Conservation (phyloP, 495 filamentous ascomycete genomes). For the Tuber borchii region DNA sequence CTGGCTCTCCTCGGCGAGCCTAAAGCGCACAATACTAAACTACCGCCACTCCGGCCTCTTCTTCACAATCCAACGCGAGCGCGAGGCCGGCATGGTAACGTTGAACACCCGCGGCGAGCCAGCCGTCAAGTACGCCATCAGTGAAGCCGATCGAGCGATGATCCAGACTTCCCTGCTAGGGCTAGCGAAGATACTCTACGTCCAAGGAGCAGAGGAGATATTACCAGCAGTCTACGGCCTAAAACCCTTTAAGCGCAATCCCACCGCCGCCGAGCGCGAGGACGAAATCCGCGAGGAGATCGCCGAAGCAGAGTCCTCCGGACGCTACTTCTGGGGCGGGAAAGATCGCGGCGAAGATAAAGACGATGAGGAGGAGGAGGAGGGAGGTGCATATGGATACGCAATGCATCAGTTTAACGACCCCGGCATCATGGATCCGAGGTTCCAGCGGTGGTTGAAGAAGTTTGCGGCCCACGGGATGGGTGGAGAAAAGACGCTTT, state of each 20-base stretch:
- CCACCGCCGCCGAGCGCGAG: slow-evolving; percentile 13
- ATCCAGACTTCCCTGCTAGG: slow-evolving; percentile 65
- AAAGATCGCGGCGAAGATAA: background rate
- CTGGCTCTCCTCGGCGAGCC: slow-evolving; percentile 39
- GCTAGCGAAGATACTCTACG: slow-evolving; percentile 66
- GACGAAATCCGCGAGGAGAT: slow-evolving; percentile 18
- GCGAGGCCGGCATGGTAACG: slow-evolving; percentile 65
- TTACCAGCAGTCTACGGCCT: slow-evolving; percentile 55
- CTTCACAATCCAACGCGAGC: slow-evolving; percentile 66
- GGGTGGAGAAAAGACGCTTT: slow-evolving; percentile 14
- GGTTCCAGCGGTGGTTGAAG: slow-evolving; percentile 29
- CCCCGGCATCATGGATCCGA: slow-evolving; percentile 58
- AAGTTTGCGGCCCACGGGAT: slow-evolving; percentile 16
- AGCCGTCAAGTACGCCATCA: slow-evolving; percentile 61
- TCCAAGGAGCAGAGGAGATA: slow-evolving; percentile 72
- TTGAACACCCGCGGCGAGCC: slow-evolving; percentile 61
- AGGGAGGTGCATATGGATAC: slow-evolving; percentile 9
- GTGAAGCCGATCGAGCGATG: slow-evolving; percentile 57
- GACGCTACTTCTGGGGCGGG: slow-evolving; percentile 8
- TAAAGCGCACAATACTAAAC: slow-evolving; percentile 58
- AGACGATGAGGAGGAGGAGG: slow-evolving; percentile 23
- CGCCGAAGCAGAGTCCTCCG: slow-evolving; percentile 26
- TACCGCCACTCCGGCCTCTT: slow-evolving; percentile 55
- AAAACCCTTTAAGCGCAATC: slow-evolving; percentile 58
- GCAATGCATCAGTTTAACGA: slow-evolving; percentile 33